phyloP scores from a whole-genome alignment of 2,329 filamentous ascomycete genomes.

The Trichocomaceae sp. region DNA sequence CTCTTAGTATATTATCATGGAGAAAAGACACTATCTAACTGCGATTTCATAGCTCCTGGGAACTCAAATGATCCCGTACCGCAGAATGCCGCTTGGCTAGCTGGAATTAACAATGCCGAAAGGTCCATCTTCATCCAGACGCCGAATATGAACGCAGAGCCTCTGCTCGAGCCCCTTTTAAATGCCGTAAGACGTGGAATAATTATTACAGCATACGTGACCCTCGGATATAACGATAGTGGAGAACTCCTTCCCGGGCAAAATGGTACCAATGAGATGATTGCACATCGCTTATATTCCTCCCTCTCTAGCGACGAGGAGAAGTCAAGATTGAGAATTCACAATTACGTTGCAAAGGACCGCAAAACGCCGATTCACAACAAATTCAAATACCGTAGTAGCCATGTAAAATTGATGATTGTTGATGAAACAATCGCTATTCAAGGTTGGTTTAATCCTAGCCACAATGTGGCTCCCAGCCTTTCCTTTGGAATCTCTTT shows the following conservation, averaged over 20 bases:
- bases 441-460: conserved; percentile 40
- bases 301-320: conserved; percentile 48
- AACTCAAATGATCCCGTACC: conserved; percentile 57
- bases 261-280: conserved; percentile 69
- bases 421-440: conserved; percentile 63
- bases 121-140: conserved; percentile 68
- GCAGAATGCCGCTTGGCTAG: conserved; percentile 70
- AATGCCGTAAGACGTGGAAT: conserved; percentile 62
- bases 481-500: not conserved
- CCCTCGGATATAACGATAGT: conserved; percentile 71
- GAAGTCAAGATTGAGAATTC: conserved; percentile 51
- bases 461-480: not conserved
- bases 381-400: conserved; percentile 58
- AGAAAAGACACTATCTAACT: not conserved
- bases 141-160: conserved; percentile 67
- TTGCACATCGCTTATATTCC: conserved; percentile 54
- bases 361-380: conserved; percentile 62
- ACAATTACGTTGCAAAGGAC: conserved; percentile 69
- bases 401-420: conserved; percentile 73
- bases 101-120: conserved; percentile 59
- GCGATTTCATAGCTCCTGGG: conserved; percentile 42
- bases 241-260: conserved; percentile 70
- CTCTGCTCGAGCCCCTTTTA: conserved; percentile 56
- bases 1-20: not conserved
- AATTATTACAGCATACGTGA: conserved; percentile 63